phyloP scores from a whole-genome alignment of 1,284 basidiomycete species.

The Thecaphora frezii region DNA sequence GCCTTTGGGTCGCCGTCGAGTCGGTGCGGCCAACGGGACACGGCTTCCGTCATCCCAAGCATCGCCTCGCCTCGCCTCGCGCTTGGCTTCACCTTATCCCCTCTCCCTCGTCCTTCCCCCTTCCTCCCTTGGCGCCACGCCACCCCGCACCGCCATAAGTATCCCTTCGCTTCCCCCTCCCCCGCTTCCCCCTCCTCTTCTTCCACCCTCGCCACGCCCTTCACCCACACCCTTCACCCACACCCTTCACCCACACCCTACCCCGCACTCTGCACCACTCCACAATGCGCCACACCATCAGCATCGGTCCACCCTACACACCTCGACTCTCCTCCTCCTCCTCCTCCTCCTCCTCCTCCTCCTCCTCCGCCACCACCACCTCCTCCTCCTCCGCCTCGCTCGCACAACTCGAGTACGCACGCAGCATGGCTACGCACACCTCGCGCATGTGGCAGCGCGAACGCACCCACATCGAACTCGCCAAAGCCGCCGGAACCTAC shows the following conservation, averaged over 20 bases:
- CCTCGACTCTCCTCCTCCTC: conserved; percentile 21
- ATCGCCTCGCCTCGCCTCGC: too few relatives aligned
- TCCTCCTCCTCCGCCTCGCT: background rate
- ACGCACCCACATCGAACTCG: conserved; percentile 31
- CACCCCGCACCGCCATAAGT: too few relatives aligned
- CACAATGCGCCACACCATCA: background rate
- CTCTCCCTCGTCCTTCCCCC: too few relatives aligned
- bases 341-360: conserved; percentile 14
- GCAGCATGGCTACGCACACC: conserved; percentile 21
- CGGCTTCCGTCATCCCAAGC: too few relatives aligned
- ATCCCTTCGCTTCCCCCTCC: too few relatives aligned
- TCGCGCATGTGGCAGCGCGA: conserved; percentile 32
- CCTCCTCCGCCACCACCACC: conserved; percentile 8
- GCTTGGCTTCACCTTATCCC: too few relatives aligned
- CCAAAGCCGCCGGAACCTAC: conserved; percentile 30
- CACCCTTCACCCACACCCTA: conserved; percentile 16
- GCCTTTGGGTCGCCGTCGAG: too few relatives aligned
- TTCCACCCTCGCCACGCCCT: too few relatives aligned
- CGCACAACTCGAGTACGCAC: conserved; percentile 19
- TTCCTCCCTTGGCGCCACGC: too few relatives aligned
- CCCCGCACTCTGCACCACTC: conserved; percentile 13
- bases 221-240: too few relatives aligned
- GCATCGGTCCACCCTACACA: background rate
- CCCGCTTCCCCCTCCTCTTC: too few relatives aligned
- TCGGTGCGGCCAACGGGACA: too few relatives aligned